A percentile compares a stretch with the other conserved stretches of the same genome.
These are phyloP conservation scores for Penicillium sp. DNA, from an alignment of 2,329 filamentous ascomycete genomes.

Conservation along the genomic window DNA sequence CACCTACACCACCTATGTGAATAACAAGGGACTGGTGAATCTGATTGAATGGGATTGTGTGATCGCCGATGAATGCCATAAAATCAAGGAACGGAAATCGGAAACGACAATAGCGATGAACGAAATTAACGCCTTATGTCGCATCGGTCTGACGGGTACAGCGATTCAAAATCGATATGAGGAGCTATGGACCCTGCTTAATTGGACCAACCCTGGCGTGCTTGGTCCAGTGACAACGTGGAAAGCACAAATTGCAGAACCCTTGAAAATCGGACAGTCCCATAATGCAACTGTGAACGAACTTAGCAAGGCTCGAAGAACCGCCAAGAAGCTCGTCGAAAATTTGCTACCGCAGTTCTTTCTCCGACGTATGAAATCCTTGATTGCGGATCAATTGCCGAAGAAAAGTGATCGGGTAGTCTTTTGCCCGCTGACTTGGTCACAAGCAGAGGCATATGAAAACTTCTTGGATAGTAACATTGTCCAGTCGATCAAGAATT, in stretches of 20 bases:
- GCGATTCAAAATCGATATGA: slow-evolving; percentile 98
- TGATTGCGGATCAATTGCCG: slow-evolving; percentile 89
- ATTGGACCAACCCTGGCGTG: slow-evolving; percentile 88
- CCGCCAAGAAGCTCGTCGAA: slow-evolving; percentile 78
- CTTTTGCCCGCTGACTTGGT: slow-evolving; percentile 85
- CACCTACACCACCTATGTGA: slow-evolving; percentile 83
- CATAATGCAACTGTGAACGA: slow-evolving; percentile 85
- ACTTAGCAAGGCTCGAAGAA: slow-evolving; percentile 75
- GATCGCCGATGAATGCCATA: slow-evolving; percentile 90
- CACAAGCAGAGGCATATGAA: slow-evolving; percentile 79
- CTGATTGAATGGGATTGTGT: slow-evolving; percentile 89
- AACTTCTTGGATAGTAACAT: slow-evolving; percentile 73
- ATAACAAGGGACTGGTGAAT: slow-evolving; percentile 76
- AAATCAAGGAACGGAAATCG: slow-evolving; percentile 75
- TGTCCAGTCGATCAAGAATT: slow-evolving; percentile 66
- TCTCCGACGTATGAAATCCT: slow-evolving; percentile 83
- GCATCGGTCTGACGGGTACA: slow-evolving; percentile 90
- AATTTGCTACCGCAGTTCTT: slow-evolving; percentile 90
- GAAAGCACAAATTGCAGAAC: slow-evolving; percentile 73
- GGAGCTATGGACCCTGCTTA: slow-evolving; percentile 91
- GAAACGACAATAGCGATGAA: slow-evolving; percentile 85
- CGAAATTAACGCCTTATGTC: slow-evolving; percentile 83
- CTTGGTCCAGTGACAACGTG: slow-evolving; percentile 70
- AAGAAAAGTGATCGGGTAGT: slow-evolving; percentile 94
- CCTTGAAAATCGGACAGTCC: slow-evolving; percentile 82